Percentiles rank a stretch among this genome's conserved stretches.
Evolutionary conservation across 768 basidiomycete species (phyloP).

Genomic region (Suillus placidus): DNA sequence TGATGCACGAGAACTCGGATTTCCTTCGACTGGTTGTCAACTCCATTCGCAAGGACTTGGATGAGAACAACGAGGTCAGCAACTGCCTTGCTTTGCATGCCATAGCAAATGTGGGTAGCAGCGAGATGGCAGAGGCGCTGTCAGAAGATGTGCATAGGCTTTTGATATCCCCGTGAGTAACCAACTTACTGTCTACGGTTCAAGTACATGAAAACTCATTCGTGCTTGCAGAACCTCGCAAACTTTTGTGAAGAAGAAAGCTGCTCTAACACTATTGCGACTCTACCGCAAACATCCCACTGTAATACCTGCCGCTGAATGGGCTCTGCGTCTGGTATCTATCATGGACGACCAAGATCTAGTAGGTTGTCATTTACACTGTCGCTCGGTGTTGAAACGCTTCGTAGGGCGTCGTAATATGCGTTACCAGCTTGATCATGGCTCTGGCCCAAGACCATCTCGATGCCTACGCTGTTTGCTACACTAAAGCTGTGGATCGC

Average conservation of each 20-base stretch:
- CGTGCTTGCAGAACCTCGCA: constrained; percentile 75
- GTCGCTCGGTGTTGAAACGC: neutral
- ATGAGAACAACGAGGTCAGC: constrained; percentile 91
- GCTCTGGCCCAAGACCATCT: constrained; percentile 93
- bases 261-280: constrained; percentile 88
- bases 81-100: constrained; percentile 97
- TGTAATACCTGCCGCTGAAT: constrained; percentile 90
- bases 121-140: constrained; percentile 97
- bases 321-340: constrained; percentile 93
- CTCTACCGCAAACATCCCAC: constrained; percentile 96
- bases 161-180: constrained; percentile 86
- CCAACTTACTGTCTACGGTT: constrained; percentile 1
- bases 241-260: constrained; percentile 98
- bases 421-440: constrained; percentile 91
- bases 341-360: constrained; percentile 95
- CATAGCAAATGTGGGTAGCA: constrained; percentile 96
- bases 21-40: constrained; percentile 96
- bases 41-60: constrained; percentile 96
- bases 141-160: constrained; percentile 92
- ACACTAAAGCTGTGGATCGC: constrained; percentile 92
- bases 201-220: constrained; percentile 18
- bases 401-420: constrained; percentile 86
- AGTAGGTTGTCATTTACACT: constrained; percentile 40
- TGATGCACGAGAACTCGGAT: constrained; percentile 99
- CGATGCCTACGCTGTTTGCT: constrained; percentile 89